Evolutionary conservation across 2,329 filamentous ascomycete genomes (phyloP).

Genomic region (Phialophora macrospora): DNA sequence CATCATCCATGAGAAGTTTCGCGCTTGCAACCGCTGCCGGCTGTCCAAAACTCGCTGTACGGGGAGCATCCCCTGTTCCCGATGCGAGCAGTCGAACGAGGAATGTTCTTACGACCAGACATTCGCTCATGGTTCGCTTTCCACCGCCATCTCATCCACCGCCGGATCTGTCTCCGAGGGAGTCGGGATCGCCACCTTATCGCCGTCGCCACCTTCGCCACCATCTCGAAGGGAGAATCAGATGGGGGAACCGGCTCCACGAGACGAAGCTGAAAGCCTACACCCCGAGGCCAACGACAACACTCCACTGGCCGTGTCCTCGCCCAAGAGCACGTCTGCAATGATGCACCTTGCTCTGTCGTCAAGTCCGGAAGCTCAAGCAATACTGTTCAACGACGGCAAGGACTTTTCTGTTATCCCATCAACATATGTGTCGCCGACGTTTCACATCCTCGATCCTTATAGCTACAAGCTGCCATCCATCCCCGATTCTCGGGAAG

Average conservation of each 20-base stretch:
- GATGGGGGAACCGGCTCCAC: background rate
- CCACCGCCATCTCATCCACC: constrained; percentile 11
- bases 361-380: constrained; percentile 17
- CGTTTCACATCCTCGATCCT: constrained; percentile 33
- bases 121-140: background rate
- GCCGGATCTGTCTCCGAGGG: constrained; percentile 12
- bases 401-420: constrained; percentile 28
- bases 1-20: constrained; percentile 35
- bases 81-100: constrained; percentile 29
- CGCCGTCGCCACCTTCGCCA: constrained; percentile 6
- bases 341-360: constrained; percentile 25
- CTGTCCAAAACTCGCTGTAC: constrained; percentile 34
- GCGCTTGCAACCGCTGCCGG: constrained; percentile 33
- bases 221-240: constrained; percentile 9
- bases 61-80: constrained; percentile 28
- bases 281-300: constrained; percentile 7
- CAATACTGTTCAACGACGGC: constrained; percentile 21
- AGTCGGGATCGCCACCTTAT: background rate
- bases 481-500: constrained; percentile 31
- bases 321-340: constrained; percentile 24
- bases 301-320: constrained; percentile 13
- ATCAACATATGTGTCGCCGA: constrained; percentile 35
- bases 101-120: constrained; percentile 32
- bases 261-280: background rate
- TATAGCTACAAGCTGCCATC: constrained; percentile 36